These are phyloP conservation scores for Eutypa lata DNA, from an alignment of 2,329 filamentous ascomycete species.

Conservation along the genomic window DNA sequence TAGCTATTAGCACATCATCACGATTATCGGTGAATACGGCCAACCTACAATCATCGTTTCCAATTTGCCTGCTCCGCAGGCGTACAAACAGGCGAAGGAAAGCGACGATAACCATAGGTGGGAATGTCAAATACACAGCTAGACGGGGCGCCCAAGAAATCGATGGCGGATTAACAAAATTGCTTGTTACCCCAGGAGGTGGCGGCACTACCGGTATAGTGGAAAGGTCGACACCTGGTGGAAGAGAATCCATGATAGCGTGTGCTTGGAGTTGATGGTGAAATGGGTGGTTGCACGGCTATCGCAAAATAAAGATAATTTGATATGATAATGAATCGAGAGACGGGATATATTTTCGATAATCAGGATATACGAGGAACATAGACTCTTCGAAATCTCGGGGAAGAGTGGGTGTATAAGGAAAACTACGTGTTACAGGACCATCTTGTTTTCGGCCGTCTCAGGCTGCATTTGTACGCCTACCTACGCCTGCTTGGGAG, in stretches of 20 bases:
- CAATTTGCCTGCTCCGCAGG: background rate
- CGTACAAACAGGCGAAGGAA: background rate
- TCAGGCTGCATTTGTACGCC: background rate
- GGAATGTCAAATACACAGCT: background rate
- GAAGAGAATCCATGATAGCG: background rate
- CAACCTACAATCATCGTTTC: background rate
- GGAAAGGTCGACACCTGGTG: background rate
- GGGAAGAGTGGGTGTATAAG: background rate
- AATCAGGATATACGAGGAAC: background rate
- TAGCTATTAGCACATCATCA: background rate
- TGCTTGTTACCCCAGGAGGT: background rate
- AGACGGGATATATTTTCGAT: background rate
- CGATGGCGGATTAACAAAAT: background rate
- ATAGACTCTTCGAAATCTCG: background rate
- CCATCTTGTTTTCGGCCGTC: background rate
- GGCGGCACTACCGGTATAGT: background rate
- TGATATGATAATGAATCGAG: too few species aligned
- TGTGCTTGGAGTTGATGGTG: background rate
- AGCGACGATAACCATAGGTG: background rate
- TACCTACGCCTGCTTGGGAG: too few species aligned
- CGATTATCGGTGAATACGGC: background rate
- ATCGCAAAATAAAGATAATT: too few species aligned
- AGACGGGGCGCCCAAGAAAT: background rate
- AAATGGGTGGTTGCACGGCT: background rate
- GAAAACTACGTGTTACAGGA: background rate